Percentiles rank a stretch among this genome's conserved stretches.
Evolutionary conservation across 371 early-diverging fungal genomes (phyloP).

Genomic region (Mortierella sp.): DNA sequence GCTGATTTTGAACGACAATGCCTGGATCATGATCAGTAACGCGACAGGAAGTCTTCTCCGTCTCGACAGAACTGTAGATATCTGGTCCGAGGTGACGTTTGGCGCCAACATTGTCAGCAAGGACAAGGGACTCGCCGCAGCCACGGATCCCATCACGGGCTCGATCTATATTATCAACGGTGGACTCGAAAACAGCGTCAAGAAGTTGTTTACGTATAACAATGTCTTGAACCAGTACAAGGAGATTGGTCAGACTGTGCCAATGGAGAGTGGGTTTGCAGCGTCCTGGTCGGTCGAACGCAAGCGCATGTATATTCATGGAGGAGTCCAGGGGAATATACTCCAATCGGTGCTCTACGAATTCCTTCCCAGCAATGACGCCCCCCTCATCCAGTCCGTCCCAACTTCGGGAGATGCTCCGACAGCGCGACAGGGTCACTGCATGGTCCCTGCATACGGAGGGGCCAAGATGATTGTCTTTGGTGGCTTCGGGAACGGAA

Average conservation of each 20-base stretch:
- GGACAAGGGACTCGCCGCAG: neutral
- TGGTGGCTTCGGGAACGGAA: slow-evolving; percentile 20
- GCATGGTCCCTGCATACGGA: slow-evolving; percentile 36
- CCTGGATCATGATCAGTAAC: slow-evolving; percentile 41
- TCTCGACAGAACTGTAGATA: slow-evolving; percentile 1
- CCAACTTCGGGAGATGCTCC: slow-evolving; percentile 23
- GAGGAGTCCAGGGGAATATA: neutral
- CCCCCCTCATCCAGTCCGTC: slow-evolving; percentile 2
- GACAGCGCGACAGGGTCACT: slow-evolving; percentile 24
- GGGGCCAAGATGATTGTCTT: slow-evolving; percentile 34
- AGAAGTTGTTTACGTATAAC: slow-evolving; percentile 17
- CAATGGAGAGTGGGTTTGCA: neutral
- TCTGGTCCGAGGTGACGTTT: neutral
- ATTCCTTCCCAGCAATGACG: slow-evolving; percentile 6
- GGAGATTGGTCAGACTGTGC: neutral
- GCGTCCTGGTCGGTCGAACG: slow-evolving; percentile 9
- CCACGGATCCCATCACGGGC: slow-evolving; percentile 23
- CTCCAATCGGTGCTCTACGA: slow-evolving; percentile 12
- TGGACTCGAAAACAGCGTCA: neutral
- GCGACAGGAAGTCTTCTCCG: slow-evolving; percentile 48
- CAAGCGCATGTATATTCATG: slow-evolving; percentile 20
- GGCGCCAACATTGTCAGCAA: neutral
- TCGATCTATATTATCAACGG: slow-evolving; percentile 27
- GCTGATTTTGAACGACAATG: slow-evolving; percentile 4
- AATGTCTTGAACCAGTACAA: neutral